Conservation (phyloP, 2,329 filamentous ascomycete genomes). For the Hypoxylon rubiginosum region DNA sequence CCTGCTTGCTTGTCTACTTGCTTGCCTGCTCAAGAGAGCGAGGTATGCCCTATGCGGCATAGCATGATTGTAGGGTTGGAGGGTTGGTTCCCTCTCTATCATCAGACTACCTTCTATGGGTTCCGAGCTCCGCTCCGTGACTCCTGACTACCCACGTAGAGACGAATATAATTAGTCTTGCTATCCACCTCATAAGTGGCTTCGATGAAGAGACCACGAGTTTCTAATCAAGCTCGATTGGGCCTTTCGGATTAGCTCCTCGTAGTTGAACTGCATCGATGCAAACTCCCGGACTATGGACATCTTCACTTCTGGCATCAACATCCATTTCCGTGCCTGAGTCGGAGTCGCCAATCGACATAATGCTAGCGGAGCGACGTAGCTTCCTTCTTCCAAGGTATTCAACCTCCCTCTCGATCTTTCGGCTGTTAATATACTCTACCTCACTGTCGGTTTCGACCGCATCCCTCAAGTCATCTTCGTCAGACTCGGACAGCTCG, state of each 20-base stretch:
- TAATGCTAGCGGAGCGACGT: slow-evolving; percentile 13
- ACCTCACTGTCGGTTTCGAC: slow-evolving; percentile 29
- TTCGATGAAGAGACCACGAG: background rate
- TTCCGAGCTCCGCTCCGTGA: no score
- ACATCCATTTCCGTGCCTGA: slow-evolving; percentile 42
- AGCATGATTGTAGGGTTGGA: no score
- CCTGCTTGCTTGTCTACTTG: no score
- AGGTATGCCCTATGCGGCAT: no score
- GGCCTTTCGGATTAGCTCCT: slow-evolving; percentile 8
- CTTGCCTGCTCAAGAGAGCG: no score
- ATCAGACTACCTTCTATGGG: no score
- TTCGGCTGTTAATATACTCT: slow-evolving; percentile 39
- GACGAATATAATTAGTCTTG: background rate
- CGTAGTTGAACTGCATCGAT: slow-evolving; percentile 24
- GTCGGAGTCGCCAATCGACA: slow-evolving; percentile 26
- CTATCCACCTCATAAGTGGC: background rate
- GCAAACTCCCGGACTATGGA: slow-evolving; percentile 16
- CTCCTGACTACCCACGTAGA: no score
- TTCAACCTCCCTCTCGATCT: slow-evolving; percentile 33
- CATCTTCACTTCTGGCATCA: slow-evolving; percentile 36
- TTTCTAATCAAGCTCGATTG: slow-evolving; percentile 33
- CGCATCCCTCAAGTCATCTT: no score
- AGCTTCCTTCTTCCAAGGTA: slow-evolving; percentile 36
- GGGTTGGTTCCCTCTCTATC: no score
- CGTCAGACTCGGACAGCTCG: slow-evolving; percentile 42